Evolutionary conservation across 2,329 filamentous ascomycete genomes (phyloP).

Genomic region (Sporothrix brunneoviolacea): DNA sequence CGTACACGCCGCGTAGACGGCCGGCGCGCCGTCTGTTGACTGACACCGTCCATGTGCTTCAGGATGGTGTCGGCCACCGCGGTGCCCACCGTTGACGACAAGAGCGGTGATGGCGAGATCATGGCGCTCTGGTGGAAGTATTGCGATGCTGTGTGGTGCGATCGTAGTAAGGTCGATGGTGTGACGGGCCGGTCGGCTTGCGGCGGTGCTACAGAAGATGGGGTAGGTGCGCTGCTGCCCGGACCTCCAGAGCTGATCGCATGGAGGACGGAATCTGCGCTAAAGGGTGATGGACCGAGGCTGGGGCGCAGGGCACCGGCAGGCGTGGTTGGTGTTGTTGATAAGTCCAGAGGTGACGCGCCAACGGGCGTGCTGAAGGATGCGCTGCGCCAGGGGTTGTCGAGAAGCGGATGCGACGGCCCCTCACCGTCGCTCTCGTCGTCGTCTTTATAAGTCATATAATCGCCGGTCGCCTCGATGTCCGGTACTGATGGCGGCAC

Average conservation of each 20-base stretch:
- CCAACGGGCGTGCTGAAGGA: constrained; percentile 3
- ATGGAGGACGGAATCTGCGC: constrained; percentile 23
- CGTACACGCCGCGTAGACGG: constrained; percentile 42
- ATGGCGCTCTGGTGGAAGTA: constrained; percentile 37
- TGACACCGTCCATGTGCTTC: constrained; percentile 29
- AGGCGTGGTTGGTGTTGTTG: constrained; percentile 16
- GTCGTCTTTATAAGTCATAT: constrained; percentile 1
- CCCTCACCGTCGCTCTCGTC: constrained; percentile 5
- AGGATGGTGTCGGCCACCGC: constrained; percentile 51
- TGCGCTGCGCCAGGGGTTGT: constrained; percentile 34
- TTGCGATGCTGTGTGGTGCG: neutral
- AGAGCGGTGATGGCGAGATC: constrained; percentile 49
- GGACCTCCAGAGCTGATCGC: neutral
- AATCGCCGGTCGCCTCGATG: constrained; percentile 24
- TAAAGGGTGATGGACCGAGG: constrained; percentile 19
- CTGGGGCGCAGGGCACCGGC: constrained; percentile 4
- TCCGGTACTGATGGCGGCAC: constrained; percentile 16
- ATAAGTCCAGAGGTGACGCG: neutral
- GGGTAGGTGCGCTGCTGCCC: neutral
- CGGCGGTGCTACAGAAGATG: constrained; percentile 15
- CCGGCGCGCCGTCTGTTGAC: constrained; percentile 31
- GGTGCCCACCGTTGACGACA: constrained; percentile 52
- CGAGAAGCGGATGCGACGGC: constrained; percentile 32
- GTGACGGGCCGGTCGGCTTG: constrained; percentile 21
- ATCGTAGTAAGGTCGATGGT: constrained; percentile 20